These are phyloP conservation scores for Populus trichocarpa DNA, from an alignment of 441 rosid genomes.

Conservation along the genomic window DNA sequence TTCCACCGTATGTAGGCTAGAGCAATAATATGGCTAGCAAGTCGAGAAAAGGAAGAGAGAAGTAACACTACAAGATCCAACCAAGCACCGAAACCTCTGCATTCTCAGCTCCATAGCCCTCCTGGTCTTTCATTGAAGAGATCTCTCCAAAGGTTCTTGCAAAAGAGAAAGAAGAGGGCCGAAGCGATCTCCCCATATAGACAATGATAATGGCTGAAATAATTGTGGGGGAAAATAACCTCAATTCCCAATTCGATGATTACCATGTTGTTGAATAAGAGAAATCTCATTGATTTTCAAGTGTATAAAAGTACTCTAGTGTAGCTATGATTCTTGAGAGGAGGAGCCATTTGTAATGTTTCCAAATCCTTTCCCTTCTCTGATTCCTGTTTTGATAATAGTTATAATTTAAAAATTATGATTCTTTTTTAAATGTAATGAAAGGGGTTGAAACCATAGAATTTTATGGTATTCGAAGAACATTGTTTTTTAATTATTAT, in stretches of 20 bases:
- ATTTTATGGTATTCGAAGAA: no score
- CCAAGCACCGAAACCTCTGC: neutral
- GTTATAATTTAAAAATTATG: no score
- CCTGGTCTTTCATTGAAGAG: conserved; percentile 1
- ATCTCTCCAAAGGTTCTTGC: conserved; percentile 6
- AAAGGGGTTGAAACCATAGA: no score
- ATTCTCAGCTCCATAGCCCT: neutral
- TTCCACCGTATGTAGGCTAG: neutral
- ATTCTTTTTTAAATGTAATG: no score
- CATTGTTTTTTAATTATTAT: no score
- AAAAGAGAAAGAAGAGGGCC: neutral
- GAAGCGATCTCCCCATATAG: neutral
- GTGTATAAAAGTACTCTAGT: no score
- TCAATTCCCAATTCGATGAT: neutral
- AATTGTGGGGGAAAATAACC: neutral
- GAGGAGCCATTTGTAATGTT: no score
- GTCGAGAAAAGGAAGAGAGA: conserved; percentile 3
- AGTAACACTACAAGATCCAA: neutral
- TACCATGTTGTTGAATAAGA: neutral
- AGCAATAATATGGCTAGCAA: conserved; percentile 7
- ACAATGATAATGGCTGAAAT: neutral
- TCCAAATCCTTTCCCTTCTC: no score
- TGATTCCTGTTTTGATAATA: no score
- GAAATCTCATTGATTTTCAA: no score
- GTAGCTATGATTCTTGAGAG: no score